Conservation (phyloP, 805 yeast genomes). For the Wickerhamomyces chaumierensis region DNA sequence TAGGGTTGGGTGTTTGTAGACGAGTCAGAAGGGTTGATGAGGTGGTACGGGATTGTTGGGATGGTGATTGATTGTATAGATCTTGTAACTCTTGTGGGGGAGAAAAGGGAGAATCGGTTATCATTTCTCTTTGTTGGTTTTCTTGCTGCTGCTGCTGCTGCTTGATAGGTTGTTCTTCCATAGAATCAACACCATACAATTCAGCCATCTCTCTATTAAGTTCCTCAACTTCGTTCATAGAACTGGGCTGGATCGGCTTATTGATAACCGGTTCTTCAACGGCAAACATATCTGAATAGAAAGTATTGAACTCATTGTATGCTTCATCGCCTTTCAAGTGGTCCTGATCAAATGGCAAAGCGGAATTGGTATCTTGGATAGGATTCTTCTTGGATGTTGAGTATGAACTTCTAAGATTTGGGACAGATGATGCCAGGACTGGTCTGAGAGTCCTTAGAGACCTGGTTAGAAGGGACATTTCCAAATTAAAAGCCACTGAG, state of each 20-base stretch:
- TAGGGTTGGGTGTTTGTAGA: conserved; percentile 25
- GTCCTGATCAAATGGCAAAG: conserved; percentile 2
- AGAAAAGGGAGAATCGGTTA: background rate
- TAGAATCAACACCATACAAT: conserved; percentile 14
- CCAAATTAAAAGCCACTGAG: too few species aligned
- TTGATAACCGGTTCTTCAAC: conserved; percentile 1
- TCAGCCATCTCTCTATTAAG: conserved; percentile 23
- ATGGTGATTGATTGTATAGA: conserved; percentile 4
- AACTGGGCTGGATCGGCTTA: too few species aligned
- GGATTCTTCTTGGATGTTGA: too few species aligned
- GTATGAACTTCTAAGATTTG: too few species aligned
- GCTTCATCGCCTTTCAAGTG: conserved; percentile 12
- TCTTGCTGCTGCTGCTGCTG: background rate
- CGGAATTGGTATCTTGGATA: too few species aligned
- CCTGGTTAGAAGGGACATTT: too few species aligned
- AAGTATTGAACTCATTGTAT: conserved; percentile 22
- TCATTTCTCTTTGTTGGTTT: background rate
- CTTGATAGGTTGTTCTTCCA: background rate
- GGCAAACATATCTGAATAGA: conserved; percentile 26
- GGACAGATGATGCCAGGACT: too few species aligned
- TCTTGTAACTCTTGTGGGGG: background rate
- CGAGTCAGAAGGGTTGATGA: too few species aligned
- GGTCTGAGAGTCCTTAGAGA: too few species aligned
- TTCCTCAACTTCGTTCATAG: conserved; percentile 20
- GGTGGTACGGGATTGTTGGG: too few species aligned